Evolutionary conservation across 164 flowering plant genomes (phyloP).

Genomic region (Buxus sempervirens): DNA sequence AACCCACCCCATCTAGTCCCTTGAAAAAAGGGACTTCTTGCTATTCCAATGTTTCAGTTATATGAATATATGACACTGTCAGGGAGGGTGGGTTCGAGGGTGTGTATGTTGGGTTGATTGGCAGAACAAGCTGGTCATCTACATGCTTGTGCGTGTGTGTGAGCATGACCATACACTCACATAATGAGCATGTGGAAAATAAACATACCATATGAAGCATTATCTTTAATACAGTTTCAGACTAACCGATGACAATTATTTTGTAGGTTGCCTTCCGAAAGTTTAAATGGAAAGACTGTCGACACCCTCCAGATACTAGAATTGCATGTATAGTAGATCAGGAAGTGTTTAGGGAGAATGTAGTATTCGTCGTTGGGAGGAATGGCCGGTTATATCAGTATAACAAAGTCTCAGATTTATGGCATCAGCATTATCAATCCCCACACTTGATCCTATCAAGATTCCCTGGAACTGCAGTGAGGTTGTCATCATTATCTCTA

Average conservation of each 20-base stretch:
- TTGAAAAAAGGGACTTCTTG: too few species aligned
- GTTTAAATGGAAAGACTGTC: slow-evolving; percentile 85
- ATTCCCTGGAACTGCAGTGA: slow-evolving; percentile 62
- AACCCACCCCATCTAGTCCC: too few species aligned
- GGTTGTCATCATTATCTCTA: slow-evolving; percentile 45
- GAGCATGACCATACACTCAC: neutral
- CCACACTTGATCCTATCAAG: slow-evolving; percentile 70
- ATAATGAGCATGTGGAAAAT: too few species aligned
- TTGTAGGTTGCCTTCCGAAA: slow-evolving; percentile 62
- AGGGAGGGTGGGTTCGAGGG: too few species aligned
- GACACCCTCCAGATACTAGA: slow-evolving; percentile 50
- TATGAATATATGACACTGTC: too few species aligned
- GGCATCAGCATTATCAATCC: slow-evolving; percentile 88
- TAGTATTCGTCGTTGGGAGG: slow-evolving; percentile 67
- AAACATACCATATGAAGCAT: neutral
- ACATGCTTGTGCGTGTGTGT: neutral
- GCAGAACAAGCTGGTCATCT: too few species aligned
- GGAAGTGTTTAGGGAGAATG: slow-evolving; percentile 59
- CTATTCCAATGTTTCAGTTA: too few species aligned
- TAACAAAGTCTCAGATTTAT: slow-evolving; percentile 72
- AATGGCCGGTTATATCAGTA: slow-evolving; percentile 79
- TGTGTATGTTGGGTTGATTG: too few species aligned
- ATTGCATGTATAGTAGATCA: slow-evolving; percentile 73
- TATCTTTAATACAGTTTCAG: neutral
- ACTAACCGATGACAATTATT: neutral